A percentile compares a stretch with the other conserved stretches of the same genome.
Evolutionary conservation across 2,329 filamentous ascomycete species (phyloP).

Genomic region (Pseudogymnoascus sp.): DNA sequence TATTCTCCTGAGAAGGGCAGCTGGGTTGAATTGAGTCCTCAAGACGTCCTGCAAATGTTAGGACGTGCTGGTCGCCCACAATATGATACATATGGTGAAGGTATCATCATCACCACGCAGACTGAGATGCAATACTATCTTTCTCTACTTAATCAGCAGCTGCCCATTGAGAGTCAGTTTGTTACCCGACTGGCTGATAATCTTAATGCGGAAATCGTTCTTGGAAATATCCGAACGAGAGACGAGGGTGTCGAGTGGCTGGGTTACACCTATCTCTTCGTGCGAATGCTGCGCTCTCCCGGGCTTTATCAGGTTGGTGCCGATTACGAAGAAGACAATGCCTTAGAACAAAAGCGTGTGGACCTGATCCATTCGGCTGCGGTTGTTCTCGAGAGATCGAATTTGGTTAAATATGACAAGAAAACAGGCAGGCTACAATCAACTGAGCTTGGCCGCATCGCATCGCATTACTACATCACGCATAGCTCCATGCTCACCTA

Average conservation of each 20-base stretch:
- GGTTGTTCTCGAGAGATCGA: conserved; percentile 74
- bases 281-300: conserved; percentile 93
- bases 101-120: conserved; percentile 97
- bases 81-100: conserved; percentile 95
- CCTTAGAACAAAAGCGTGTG: conserved; percentile 92
- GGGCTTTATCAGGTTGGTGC: conserved; percentile 91
- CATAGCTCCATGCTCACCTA: conserved; percentile 96
- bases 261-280: conserved; percentile 95
- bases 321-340: conserved; percentile 88
- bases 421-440: conserved; percentile 80
- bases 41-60: conserved; percentile 97
- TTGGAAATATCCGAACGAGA: conserved; percentile 83
- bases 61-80: conserved; percentile 94
- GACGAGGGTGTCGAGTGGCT: conserved; percentile 99
- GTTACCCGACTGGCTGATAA: conserved; percentile 91
- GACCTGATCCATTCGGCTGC: conserved; percentile 94
- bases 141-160: conserved; percentile 89
- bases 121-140: conserved; percentile 95
- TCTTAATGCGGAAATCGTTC: conserved; percentile 88
- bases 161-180: conserved; percentile 95
- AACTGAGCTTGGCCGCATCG: conserved; percentile 89
- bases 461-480: conserved; percentile 97
- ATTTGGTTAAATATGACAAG: conserved; percentile 90
- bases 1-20: conserved; percentile 98
- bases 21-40: conserved; percentile 95